phyloP scores from a whole-genome alignment of 768 basidiomycete genomes.

The Ramaria rubella region DNA sequence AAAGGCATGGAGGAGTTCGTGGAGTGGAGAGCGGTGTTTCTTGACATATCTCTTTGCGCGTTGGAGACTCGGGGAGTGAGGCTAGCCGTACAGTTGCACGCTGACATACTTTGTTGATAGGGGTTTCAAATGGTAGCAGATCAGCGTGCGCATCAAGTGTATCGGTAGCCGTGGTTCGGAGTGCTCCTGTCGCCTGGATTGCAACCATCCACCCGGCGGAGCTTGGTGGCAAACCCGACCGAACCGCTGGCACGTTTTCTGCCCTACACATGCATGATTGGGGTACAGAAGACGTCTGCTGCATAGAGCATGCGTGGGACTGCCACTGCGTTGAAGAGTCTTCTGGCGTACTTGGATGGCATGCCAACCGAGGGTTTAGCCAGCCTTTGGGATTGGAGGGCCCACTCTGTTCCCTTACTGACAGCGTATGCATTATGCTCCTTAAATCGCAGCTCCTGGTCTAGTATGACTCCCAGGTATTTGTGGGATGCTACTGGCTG shows the following conservation, averaged over 20 bases:
- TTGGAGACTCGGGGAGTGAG: not conserved
- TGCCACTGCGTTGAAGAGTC: constrained; percentile 13
- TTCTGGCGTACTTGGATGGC: not conserved
- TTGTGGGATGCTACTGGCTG: constrained; percentile 15
- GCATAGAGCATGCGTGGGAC: constrained; percentile 22
- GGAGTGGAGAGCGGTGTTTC: constrained; percentile 17
- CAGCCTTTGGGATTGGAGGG: not conserved
- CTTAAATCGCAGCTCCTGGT: constrained; percentile 24
- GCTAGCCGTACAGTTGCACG: not conserved
- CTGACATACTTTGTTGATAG: not conserved
- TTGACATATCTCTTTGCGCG: not conserved
- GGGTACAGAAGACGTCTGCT: constrained; percentile 16
- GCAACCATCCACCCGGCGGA: not conserved
- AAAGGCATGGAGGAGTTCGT: constrained; percentile 14
- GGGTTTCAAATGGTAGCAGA: constrained; percentile 17
- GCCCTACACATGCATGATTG: not conserved
- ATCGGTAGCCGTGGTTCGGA: constrained; percentile 15
- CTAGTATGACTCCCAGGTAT: constrained; percentile 28
- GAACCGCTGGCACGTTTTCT: not conserved
- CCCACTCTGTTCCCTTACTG: constrained; percentile 6
- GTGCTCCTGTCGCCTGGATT: not conserved
- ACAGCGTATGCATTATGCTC: constrained; percentile 13
- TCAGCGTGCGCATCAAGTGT: constrained; percentile 19
- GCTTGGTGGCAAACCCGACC: not conserved
- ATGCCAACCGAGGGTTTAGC: constrained; percentile 1